phyloP scores from a whole-genome alignment of 352 stramenopile species.

The Phytophthora kernoviae region DNA sequence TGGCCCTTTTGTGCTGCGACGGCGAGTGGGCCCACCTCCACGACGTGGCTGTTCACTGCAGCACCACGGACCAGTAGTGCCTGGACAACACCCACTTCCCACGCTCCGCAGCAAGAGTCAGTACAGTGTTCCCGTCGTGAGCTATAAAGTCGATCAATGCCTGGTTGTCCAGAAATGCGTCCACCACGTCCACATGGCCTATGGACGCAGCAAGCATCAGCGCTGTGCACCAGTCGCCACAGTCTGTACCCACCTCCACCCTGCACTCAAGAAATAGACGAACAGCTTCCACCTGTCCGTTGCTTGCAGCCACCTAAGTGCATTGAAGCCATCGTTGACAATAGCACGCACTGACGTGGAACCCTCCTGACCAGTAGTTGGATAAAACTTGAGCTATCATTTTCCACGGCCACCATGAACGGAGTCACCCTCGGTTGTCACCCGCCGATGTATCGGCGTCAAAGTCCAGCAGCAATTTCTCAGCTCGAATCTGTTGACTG shows the following conservation, averaged over 20 bases:
- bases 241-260: background rate
- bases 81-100: slow-evolving; percentile 3
- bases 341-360: background rate
- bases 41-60: background rate
- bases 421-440: slow-evolving; percentile 3
- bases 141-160: background rate
- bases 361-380: background rate
- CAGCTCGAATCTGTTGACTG: background rate
- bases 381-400: background rate
- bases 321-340: background rate
- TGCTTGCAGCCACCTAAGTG: background rate
- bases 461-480: slow-evolving; percentile 5
- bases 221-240: background rate
- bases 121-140: slow-evolving; percentile 1
- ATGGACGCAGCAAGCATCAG: background rate
- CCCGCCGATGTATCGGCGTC: background rate
- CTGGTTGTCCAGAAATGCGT: background rate
- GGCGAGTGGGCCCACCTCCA: background rate
- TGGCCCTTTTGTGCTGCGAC: slow-evolving; percentile 9
- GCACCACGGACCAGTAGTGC: slow-evolving; percentile 1
- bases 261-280: slow-evolving; percentile 2
- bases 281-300: background rate
- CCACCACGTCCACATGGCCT: slow-evolving; percentile 1
- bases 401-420: background rate
- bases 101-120: slow-evolving; percentile 1